These are phyloP conservation scores for Tulasnella sp. DNA, from an alignment of 768 basidiomycete species.

Conservation along the genomic window DNA sequence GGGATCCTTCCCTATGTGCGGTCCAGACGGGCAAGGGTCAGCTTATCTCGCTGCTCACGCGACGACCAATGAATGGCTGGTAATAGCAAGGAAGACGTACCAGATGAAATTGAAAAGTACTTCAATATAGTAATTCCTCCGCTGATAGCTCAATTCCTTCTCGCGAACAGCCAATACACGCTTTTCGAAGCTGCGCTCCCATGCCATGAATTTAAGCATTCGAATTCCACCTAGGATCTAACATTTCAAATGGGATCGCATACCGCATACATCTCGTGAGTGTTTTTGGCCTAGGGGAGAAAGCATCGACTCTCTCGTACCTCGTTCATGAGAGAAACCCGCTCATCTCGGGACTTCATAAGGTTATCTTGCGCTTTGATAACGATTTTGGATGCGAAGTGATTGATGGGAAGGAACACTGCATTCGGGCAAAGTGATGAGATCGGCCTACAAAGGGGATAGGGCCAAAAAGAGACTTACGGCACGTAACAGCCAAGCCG, in stretches of 20 bases:
- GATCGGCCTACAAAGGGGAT: neutral
- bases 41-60: neutral
- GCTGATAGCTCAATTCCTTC: constrained; percentile 79
- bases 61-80: too few relatives aligned
- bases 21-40: neutral
- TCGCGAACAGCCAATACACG: constrained; percentile 68
- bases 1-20: constrained; percentile 43
- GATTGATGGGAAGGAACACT: constrained; percentile 67
- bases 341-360: constrained; percentile 89
- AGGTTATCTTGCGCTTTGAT: constrained; percentile 75
- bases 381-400: constrained; percentile 76
- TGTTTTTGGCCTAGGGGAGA: neutral
- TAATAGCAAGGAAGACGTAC: constrained; percentile 37
- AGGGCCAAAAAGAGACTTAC: constrained; percentile 4
- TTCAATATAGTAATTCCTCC: constrained; percentile 83
- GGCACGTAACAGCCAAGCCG: constrained; percentile 70
- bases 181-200: constrained; percentile 86
- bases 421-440: neutral
- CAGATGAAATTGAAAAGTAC: constrained; percentile 58
- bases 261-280: neutral
- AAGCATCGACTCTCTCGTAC: constrained; percentile 35
- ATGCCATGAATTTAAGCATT: constrained; percentile 97
- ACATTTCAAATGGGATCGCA: neutral
- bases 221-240: constrained; percentile 79
- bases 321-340: constrained; percentile 90